Conservation (phyloP, 2,329 filamentous ascomycete species). For the Botrytis fragariae region DNA sequence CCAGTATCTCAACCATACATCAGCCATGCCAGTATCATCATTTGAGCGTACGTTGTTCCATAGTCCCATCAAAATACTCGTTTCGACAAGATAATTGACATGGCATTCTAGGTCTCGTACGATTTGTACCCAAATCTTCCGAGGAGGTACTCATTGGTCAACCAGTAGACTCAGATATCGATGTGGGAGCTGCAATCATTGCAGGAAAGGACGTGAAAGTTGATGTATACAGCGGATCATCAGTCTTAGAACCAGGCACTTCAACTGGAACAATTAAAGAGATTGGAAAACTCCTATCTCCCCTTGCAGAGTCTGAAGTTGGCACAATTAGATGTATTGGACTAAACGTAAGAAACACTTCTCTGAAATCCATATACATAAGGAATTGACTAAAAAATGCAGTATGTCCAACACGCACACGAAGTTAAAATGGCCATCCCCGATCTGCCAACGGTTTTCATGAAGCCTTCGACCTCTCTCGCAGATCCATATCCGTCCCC, state of each 20-base stretch:
- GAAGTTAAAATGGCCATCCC: conserved; percentile 47
- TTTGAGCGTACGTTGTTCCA: conserved; percentile 29
- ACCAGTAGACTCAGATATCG: conserved; percentile 47
- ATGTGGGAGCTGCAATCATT: conserved; percentile 57
- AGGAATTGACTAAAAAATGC: neutral
- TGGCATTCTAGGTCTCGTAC: conserved; percentile 52
- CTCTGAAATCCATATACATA: neutral
- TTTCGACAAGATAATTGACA: neutral
- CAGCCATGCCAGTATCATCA: conserved; percentile 23
- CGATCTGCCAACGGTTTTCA: conserved; percentile 42
- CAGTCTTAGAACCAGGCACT: conserved; percentile 53
- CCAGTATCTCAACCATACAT: neutral
- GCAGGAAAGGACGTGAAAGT: conserved; percentile 56
- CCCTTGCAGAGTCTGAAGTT: conserved; percentile 44
- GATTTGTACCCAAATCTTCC: conserved; percentile 54
- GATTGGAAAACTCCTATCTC: conserved; percentile 46
- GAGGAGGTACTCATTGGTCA: conserved; percentile 54
- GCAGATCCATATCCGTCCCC: conserved; percentile 39
- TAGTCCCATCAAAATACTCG: neutral
- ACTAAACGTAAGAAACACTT: conserved; percentile 43
- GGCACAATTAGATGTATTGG: conserved; percentile 51
- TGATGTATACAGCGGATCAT: conserved; percentile 56
- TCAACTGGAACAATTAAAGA: conserved; percentile 48
- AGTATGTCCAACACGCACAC: conserved; percentile 47
- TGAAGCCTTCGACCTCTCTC: conserved; percentile 33